Conservation (phyloP, 2,329 filamentous ascomycete species). For the Sclerotinia borealis region DNA sequence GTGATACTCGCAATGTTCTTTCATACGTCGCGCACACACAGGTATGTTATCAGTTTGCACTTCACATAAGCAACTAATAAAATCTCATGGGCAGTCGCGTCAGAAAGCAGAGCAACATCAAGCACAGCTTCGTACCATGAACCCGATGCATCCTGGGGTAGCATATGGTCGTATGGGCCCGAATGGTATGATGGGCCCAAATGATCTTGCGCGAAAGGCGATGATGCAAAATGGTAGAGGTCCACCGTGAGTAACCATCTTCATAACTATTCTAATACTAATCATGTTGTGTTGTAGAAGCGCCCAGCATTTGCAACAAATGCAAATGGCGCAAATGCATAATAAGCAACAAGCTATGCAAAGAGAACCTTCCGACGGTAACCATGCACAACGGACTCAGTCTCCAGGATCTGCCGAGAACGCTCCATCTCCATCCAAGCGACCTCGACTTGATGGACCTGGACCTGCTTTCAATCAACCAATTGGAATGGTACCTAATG, state of each 20-base stretch:
- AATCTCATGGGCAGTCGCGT: slow-evolving; percentile 56
- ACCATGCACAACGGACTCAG: slow-evolving; percentile 59
- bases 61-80: slow-evolving; percentile 22
- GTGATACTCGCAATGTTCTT: slow-evolving; percentile 55
- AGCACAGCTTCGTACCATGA: slow-evolving; percentile 68
- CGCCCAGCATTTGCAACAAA: slow-evolving; percentile 57
- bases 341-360: slow-evolving; percentile 79
- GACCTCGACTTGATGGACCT: slow-evolving; percentile 71
- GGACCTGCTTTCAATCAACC: slow-evolving; percentile 66
- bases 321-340: slow-evolving; percentile 68
- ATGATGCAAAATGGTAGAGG: slow-evolving; percentile 70
- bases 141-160: slow-evolving; percentile 50
- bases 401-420: slow-evolving; percentile 82
- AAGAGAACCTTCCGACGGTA: slow-evolving; percentile 79
- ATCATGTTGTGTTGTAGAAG: not conserved
- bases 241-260: slow-evolving; percentile 51
- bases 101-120: slow-evolving; percentile 71
- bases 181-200: slow-evolving; percentile 50
- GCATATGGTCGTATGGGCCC: slow-evolving; percentile 51
- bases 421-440: slow-evolving; percentile 86
- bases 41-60: slow-evolving; percentile 46
- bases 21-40: slow-evolving; percentile 80
- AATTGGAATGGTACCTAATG: slow-evolving; percentile 55
- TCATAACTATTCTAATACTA: not conserved
- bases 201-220: slow-evolving; percentile 62